A percentile compares a stretch with the other conserved stretches of the same genome.
Conservation (phyloP, 306 rosid species). For the Oemleria cerasiformis region DNA sequence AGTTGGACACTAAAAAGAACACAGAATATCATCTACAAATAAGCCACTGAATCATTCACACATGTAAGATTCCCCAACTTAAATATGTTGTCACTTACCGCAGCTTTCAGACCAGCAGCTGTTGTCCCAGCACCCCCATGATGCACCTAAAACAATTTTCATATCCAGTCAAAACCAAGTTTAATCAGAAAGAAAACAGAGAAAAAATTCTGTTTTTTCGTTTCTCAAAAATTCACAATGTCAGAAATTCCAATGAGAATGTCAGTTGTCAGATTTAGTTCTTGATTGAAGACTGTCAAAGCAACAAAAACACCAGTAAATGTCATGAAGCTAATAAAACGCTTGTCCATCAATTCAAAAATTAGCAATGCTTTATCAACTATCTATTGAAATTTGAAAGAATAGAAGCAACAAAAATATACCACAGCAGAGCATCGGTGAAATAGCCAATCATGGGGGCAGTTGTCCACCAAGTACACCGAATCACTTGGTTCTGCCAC, state of each 20-base stretch:
- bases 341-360: too few relatives aligned
- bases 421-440: conserved; percentile 84
- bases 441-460: conserved; percentile 98
- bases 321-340: too few relatives aligned
- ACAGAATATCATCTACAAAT: conserved; percentile 17
- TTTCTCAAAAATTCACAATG: too few relatives aligned
- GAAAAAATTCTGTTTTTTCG: neutral
- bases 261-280: too few relatives aligned
- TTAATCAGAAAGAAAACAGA: neutral
- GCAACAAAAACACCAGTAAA: too few relatives aligned
- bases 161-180: neutral
- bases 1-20: conserved; percentile 69
- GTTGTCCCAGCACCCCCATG: conserved; percentile 99
- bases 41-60: neutral
- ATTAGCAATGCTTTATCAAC: too few relatives aligned
- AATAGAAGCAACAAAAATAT: conserved; percentile 21
- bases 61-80: conserved; percentile 4
- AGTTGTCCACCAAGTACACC: conserved; percentile 75
- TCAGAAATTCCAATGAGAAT: too few relatives aligned
- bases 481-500: conserved; percentile 58
- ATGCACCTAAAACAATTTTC: conserved; percentile 59
- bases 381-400: neutral
- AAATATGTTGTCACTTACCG: conserved; percentile 38
- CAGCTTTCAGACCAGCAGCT: conserved; percentile 96
- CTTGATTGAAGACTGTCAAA: too few relatives aligned